These are phyloP conservation scores for Madurella fahalii DNA, from an alignment of 2,329 filamentous ascomycete genomes.

Conservation along the genomic window DNA sequence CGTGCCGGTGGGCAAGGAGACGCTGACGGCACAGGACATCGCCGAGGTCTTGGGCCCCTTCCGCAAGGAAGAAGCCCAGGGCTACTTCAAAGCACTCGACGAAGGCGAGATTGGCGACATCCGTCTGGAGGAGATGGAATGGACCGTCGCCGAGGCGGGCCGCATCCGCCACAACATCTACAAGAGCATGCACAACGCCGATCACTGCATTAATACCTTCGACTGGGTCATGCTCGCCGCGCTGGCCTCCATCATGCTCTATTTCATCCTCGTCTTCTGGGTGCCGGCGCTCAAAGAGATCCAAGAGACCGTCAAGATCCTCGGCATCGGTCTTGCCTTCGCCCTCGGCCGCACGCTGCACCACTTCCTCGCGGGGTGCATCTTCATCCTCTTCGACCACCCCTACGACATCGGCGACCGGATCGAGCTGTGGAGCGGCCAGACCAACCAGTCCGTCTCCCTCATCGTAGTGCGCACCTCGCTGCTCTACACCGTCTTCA, in stretches of 20 bases:
- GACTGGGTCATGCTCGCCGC: constrained; percentile 28
- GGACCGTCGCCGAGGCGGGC: constrained; percentile 28
- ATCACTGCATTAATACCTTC: constrained; percentile 31
- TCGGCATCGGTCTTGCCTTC: constrained; percentile 56
- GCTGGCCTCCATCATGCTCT: constrained; percentile 26
- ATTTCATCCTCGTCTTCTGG: constrained; percentile 28
- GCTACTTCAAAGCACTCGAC: constrained; percentile 23
- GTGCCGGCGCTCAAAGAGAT: constrained; percentile 30
- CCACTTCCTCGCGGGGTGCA: constrained; percentile 64
- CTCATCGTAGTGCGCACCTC: constrained; percentile 31
- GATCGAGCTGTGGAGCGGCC: constrained; percentile 54
- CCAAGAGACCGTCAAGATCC: constrained; percentile 25
- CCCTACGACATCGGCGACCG: constrained; percentile 71
- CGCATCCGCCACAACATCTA: constrained; percentile 28
- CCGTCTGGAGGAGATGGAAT: constrained; percentile 29
- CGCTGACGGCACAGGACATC: constrained; percentile 24
- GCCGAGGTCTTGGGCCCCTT: constrained; percentile 28
- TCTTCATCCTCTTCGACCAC: constrained; percentile 72
- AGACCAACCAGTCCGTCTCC: constrained; percentile 15
- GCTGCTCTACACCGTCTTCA: constrained; percentile 34
- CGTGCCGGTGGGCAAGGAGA: constrained; percentile 23
- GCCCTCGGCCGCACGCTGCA: constrained; percentile 69
- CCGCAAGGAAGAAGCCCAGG: constrained; percentile 23
- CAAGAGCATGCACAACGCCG: constrained; percentile 27
- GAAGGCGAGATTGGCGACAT: constrained; percentile 28